Evolutionary conservation across 352 stramenopile species (phyloP), one percentile per base, ranked within the genome.

Genomic region (Phytophthora sojae): DNA sequence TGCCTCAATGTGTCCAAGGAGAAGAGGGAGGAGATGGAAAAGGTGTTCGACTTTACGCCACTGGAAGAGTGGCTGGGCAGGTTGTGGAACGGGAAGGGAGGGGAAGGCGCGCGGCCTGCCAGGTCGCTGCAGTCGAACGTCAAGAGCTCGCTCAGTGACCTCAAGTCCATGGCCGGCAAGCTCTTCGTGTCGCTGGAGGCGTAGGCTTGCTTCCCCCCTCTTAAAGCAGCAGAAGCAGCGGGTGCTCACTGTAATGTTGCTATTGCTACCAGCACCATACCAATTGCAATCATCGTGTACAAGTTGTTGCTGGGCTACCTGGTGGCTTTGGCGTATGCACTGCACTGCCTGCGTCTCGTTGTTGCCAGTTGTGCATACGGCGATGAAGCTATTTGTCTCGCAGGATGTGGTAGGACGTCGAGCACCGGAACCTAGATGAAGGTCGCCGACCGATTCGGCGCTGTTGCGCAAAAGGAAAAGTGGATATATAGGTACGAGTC

Each of bases 51-150:
- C 47, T 77, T 86, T 21, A 80, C 80, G 29, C 82, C 90, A 60
- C 77, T 94, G 56, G 83, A 94, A 61, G 81, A 87, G 32, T 94
- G 84, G 86, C 73, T 94, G 35, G 64, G 71, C 37, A 86, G 81
- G 67, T 56, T 94, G 44, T 92, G 84, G 75, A 77, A 75, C 29
- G 75, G 75, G 26, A 73, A 74, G 17, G 69, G 69, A 29, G 73
- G 66, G n/a, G 58, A 39, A 49, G 59, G 56, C 26, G 57, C 58
- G 44, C 68, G 71, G 55, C 39, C 71, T 0, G 63, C 57, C 56
- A 65, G 75, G 44, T 70, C 73, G 49, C 57, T 88, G 35, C 76
- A 85, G 61, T 73, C 65, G 9, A 85, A 85, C 58, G 82, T 90
- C 37, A 85, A 82, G 66, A 88, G 81, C 49, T 86, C 82, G 47